Conservation (phyloP, 768 basidiomycete genomes). For the Calocybe indica region DNA sequence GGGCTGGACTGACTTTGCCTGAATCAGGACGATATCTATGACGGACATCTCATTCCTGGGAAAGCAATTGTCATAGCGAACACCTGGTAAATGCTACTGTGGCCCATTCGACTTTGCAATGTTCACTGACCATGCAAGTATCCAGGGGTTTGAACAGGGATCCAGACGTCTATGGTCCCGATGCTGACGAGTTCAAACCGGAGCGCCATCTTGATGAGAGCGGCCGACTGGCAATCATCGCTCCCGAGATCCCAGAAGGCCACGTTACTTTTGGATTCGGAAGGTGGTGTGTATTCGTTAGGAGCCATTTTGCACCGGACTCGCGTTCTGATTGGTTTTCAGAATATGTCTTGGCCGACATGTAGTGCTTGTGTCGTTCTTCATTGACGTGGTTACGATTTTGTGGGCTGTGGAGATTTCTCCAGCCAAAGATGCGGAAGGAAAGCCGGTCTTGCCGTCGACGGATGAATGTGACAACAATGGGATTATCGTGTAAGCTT, state of each 20-base stretch:
- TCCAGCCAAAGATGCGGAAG: no score
- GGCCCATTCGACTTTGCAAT: slow-evolving; percentile 14
- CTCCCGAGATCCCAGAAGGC: slow-evolving; percentile 22
- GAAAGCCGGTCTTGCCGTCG: no score
- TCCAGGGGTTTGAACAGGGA: slow-evolving; percentile 19
- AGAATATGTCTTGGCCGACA: slow-evolving; percentile 14
- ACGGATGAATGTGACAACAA: no score
- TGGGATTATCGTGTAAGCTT: no score
- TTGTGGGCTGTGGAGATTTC: slow-evolving; percentile 9
- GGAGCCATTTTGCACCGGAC: neutral
- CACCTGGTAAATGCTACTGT: neutral
- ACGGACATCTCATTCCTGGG: neutral
- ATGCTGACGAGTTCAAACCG: slow-evolving; percentile 18
- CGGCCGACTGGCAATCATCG: slow-evolving; percentile 12
- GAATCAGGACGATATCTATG: neutral
- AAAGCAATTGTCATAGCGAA: neutral
- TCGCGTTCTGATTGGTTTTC: neutral
- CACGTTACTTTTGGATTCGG: slow-evolving; percentile 26
- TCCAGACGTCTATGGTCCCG: slow-evolving; percentile 17
- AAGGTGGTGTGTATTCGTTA: slow-evolving; percentile 10
- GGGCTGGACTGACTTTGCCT: neutral
- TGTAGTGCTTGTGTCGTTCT: slow-evolving; percentile 9
- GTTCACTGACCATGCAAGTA: slow-evolving; percentile 7
- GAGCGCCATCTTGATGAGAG: slow-evolving; percentile 17
- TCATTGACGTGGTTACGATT: slow-evolving; percentile 9